Conservation (phyloP, 2,329 filamentous ascomycete genomes). For the Colletotrichum lini region DNA sequence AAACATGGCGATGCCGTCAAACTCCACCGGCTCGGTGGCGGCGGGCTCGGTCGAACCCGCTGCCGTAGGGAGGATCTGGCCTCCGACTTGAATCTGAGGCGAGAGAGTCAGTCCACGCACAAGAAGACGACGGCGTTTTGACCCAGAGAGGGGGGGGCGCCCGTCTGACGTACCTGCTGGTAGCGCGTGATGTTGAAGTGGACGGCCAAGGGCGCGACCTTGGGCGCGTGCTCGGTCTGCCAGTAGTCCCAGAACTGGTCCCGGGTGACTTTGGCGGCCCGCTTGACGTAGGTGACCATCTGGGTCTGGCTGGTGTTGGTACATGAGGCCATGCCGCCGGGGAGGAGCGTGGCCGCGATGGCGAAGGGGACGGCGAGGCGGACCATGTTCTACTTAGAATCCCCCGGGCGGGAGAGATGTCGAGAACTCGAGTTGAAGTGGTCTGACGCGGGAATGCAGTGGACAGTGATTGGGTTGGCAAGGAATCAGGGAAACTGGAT, state of each 20-base stretch:
- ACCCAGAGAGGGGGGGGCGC: no score
- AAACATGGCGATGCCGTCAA: conserved; percentile 51
- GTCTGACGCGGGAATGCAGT: neutral
- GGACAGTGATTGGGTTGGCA: neutral
- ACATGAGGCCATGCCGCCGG: conserved; percentile 46
- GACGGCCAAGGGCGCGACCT: conserved; percentile 47
- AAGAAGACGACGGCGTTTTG: neutral
- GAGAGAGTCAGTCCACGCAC: neutral
- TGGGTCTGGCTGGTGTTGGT: conserved; percentile 51
- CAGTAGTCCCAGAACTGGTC: conserved; percentile 50
- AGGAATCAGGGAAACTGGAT: neutral
- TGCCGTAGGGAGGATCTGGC: conserved; percentile 46
- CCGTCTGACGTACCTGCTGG: conserved; percentile 46
- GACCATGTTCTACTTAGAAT: conserved; percentile 19
- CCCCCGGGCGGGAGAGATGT: neutral
- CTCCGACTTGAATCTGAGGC: conserved; percentile 47
- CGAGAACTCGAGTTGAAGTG: neutral
- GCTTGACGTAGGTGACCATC: conserved; percentile 51
- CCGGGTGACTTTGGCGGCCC: conserved; percentile 45
- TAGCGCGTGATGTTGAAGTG: conserved; percentile 49
- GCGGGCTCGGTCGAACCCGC: conserved; percentile 41
- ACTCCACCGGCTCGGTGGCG: conserved; percentile 45
- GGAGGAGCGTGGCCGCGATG: conserved; percentile 17
- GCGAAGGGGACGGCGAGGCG: conserved; percentile 23
- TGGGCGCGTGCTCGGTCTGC: conserved; percentile 50